Evolutionary conservation across 106 monocot species (phyloP).

Genomic region (Dioscorea zingiberensis): DNA sequence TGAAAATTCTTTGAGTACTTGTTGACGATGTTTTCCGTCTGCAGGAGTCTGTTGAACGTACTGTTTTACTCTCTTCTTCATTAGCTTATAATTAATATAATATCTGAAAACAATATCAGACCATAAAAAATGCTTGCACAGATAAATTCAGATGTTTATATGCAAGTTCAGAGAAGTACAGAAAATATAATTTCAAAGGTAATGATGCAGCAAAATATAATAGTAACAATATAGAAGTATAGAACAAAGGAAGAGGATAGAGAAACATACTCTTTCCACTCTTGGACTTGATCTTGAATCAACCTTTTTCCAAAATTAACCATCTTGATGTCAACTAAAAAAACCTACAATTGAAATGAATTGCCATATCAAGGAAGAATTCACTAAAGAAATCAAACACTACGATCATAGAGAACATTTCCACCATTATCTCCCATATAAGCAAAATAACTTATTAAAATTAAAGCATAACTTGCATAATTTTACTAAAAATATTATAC

Average conservation of each 20-base stretch:
- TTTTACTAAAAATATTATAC: too few species aligned
- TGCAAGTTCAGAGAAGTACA: not conserved
- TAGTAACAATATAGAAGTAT: too few species aligned
- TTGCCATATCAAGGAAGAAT: not conserved
- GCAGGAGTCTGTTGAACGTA: constrained; percentile 29
- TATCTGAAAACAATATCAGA: constrained; percentile 19
- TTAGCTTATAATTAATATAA: constrained; percentile 67
- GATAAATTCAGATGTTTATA: not conserved
- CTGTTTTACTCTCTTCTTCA: constrained; percentile 68
- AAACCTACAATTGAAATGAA: not conserved
- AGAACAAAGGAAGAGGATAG: not conserved
- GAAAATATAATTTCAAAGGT: not conserved
- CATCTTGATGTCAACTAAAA: constrained; percentile 31
- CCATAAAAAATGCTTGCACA: not conserved
- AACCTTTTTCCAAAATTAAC: constrained; percentile 67
- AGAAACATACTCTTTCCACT: constrained; percentile 48
- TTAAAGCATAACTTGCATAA: not conserved
- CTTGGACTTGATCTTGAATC: constrained; percentile 45
- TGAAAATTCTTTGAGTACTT: constrained; percentile 48
- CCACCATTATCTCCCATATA: not conserved
- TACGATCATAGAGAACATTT: not conserved
- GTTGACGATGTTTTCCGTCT: constrained; percentile 23
- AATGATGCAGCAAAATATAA: not conserved
- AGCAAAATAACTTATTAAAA: not conserved
- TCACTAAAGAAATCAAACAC: not conserved